These are phyloP conservation scores for Tanozyma kutaoensis DNA, from an alignment of 805 yeast genomes.

Conservation along the genomic window DNA sequence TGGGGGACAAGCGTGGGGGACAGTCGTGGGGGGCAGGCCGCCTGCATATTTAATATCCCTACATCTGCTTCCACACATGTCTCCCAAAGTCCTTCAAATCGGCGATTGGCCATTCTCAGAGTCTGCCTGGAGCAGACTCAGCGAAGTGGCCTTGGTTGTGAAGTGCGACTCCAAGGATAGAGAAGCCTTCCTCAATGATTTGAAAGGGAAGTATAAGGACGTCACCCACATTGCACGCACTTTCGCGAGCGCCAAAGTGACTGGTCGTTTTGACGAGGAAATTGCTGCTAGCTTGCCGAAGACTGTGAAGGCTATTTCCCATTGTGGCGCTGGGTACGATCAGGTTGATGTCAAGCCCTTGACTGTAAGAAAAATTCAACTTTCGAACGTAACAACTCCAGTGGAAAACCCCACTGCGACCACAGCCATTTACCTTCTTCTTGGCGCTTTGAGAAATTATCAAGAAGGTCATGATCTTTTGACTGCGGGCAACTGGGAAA, in stretches of 20 bases:
- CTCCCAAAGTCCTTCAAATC: slow-evolving; percentile 8
- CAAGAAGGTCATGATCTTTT: slow-evolving; percentile 43
- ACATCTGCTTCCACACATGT: too few relatives aligned
- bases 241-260: slow-evolving; percentile 32
- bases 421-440: slow-evolving; percentile 47
- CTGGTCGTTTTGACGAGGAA: slow-evolving; percentile 59
- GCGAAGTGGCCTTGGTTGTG: slow-evolving; percentile 18
- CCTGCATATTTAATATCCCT: too few relatives aligned
- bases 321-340: slow-evolving; percentile 69
- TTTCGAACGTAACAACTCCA: slow-evolving; percentile 53
- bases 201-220: slow-evolving; percentile 29
- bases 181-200: slow-evolving; percentile 27
- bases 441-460: slow-evolving; percentile 58
- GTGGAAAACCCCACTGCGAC: slow-evolving; percentile 66
- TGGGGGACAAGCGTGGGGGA: too few relatives aligned
- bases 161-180: slow-evolving; percentile 21
- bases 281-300: slow-evolving; percentile 40
- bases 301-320: slow-evolving; percentile 38
- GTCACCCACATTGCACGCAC: slow-evolving; percentile 37
- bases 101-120: slow-evolving; percentile 6
- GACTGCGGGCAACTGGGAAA: slow-evolving; percentile 49
- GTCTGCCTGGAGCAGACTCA: slow-evolving; percentile 5
- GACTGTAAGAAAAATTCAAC: slow-evolving; percentile 38
- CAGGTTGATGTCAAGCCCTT: slow-evolving; percentile 49
- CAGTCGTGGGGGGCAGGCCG: too few relatives aligned